These are phyloP conservation scores for Gnaphalium uliginosum DNA, from an alignment of 129 eudicot species.

Conservation along the genomic window DNA sequence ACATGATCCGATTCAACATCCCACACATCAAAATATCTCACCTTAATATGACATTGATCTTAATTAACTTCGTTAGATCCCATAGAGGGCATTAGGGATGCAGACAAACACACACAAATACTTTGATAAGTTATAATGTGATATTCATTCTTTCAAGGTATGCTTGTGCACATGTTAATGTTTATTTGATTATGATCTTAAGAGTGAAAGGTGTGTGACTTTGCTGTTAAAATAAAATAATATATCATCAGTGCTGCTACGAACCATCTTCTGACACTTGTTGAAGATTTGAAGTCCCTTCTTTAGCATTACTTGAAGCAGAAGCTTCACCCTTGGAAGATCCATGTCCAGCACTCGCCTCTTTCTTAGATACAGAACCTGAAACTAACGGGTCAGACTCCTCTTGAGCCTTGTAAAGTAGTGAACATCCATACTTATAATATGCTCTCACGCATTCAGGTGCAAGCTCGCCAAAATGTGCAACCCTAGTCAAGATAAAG, in stretches of 20 bases:
- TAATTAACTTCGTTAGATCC: background rate
- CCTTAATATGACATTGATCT: background rate
- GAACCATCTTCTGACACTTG: constrained; percentile 47
- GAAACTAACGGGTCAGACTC: constrained; percentile 69
- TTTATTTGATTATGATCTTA: background rate
- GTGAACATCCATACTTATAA: constrained; percentile 80
- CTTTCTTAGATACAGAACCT: constrained; percentile 72
- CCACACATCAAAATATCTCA: background rate
- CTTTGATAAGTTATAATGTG: background rate
- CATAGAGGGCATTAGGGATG: background rate
- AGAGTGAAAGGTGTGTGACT: background rate
- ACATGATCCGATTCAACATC: background rate
- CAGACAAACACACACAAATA: background rate
- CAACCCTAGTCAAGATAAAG: constrained; percentile 54
- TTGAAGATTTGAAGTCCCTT: constrained; percentile 42
- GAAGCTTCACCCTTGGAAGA: constrained; percentile 51
- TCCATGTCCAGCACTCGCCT: constrained; percentile 45
- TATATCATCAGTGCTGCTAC: constrained; percentile 15
- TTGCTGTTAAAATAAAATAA: background rate
- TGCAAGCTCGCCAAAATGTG: constrained; percentile 86
- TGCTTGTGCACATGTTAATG: background rate
- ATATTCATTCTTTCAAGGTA: background rate
- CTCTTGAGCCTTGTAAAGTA: constrained; percentile 95
- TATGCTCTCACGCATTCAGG: constrained; percentile 82
- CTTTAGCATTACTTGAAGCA: constrained; percentile 45